Evolutionary conservation across 371 early-diverging fungal genomes (phyloP).

Genomic region (Choanephora cucurbitarum): DNA sequence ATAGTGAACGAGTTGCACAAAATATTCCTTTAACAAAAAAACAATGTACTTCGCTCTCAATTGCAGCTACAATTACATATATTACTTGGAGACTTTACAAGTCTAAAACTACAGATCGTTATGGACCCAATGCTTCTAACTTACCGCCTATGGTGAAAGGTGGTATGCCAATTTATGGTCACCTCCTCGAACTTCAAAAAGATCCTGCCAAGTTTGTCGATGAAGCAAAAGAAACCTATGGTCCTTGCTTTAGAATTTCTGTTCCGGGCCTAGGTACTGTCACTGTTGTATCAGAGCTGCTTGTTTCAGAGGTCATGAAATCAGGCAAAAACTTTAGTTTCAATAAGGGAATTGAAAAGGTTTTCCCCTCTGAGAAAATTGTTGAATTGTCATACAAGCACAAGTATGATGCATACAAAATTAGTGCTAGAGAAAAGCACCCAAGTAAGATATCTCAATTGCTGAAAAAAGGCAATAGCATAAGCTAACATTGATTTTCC

Average conservation of each 20-base stretch:
- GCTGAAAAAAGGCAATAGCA: constrained; percentile 1
- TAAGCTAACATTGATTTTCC: not conserved
- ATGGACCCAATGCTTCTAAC: not conserved
- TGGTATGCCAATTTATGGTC: constrained; percentile 19
- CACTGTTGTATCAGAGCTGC: constrained; percentile 19
- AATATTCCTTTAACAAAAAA: constrained; percentile 3
- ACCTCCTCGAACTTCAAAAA: constrained; percentile 14
- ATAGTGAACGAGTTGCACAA: not conserved
- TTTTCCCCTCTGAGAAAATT: constrained; percentile 18
- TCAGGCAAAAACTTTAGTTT: constrained; percentile 21
- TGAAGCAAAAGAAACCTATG: constrained; percentile 13
- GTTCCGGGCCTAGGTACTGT: constrained; percentile 21
- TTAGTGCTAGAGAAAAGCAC: constrained; percentile 18
- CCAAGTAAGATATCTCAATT: constrained; percentile 21
- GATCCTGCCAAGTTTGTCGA: constrained; percentile 18
- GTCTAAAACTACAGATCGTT: not conserved
- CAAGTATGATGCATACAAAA: constrained; percentile 12
- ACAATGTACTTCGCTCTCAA: constrained; percentile 12
- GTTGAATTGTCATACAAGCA: constrained; percentile 22
- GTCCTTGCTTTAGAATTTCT: constrained; percentile 18
- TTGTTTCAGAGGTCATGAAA: constrained; percentile 28
- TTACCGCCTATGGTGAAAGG: constrained; percentile 21
- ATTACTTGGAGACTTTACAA: constrained; percentile 9
- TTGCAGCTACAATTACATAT: constrained; percentile 17
- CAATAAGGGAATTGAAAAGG: constrained; percentile 16